phyloP scores from a whole-genome alignment of 2,329 filamentous ascomycete species.

The Paraphaeosphaeria sporulosa region DNA sequence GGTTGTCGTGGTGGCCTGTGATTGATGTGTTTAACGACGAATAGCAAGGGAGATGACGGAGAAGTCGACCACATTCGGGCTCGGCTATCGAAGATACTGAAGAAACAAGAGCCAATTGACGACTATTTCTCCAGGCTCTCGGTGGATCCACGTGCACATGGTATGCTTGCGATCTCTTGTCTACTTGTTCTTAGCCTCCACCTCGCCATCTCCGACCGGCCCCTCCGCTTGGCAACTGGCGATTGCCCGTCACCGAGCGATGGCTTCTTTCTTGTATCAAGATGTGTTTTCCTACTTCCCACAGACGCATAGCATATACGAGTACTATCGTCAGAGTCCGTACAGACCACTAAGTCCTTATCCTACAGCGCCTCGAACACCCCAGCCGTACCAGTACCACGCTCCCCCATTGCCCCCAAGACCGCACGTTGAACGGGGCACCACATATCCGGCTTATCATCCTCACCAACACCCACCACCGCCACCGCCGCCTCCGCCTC shows the following conservation, averaged over 20 bases:
- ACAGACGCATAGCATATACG: constrained; percentile 11
- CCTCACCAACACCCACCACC: constrained; percentile 19
- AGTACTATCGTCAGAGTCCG: constrained; percentile 11
- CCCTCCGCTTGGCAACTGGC: constrained; percentile 8
- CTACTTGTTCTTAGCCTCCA: constrained; percentile 7
- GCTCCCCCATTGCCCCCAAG: constrained; percentile 32
- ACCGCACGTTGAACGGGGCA: constrained; percentile 37
- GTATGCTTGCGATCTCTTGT: constrained; percentile 21
- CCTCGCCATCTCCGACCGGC: not conserved
- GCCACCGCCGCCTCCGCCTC: constrained; percentile 20
- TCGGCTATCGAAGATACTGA: constrained; percentile 42
- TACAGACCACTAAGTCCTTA: constrained; percentile 9
- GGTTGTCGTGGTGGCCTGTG: constrained; percentile 21
- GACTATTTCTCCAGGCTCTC: constrained; percentile 43
- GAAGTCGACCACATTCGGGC: constrained; percentile 38
- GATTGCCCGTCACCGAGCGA: constrained; percentile 6
- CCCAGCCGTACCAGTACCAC: constrained; percentile 27
- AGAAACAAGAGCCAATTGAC: constrained; percentile 45
- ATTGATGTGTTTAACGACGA: constrained; percentile 22
- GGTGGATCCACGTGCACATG: constrained; percentile 31
- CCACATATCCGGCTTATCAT: constrained; percentile 25
- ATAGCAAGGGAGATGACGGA: constrained; percentile 39
- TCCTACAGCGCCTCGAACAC: constrained; percentile 29
- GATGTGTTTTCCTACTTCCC: constrained; percentile 11
- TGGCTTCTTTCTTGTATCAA: constrained; percentile 10